Percentiles rank a stretch among this genome's conserved stretches.
Evolutionary conservation across 2,329 filamentous ascomycete species (phyloP).

Genomic region (Colletotrichum viniferum): DNA sequence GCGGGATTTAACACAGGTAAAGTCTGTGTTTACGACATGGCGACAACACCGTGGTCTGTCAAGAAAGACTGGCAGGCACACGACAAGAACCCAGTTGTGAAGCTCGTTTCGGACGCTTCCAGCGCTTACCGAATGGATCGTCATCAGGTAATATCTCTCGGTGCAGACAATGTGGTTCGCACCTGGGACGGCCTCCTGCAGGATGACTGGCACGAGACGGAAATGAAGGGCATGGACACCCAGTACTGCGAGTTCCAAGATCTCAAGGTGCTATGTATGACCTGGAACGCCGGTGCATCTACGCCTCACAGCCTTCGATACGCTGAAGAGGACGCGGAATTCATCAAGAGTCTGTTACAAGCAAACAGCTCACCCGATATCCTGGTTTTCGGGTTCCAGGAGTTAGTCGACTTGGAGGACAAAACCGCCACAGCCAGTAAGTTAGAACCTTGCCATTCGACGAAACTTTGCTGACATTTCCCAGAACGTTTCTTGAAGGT

Average conservation of each 20-base stretch:
- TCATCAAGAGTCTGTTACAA: constrained; percentile 81
- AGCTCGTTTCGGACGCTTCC: constrained; percentile 77
- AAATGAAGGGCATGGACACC: constrained; percentile 83
- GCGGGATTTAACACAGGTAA: constrained; percentile 93
- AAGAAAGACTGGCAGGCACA: constrained; percentile 97
- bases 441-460: constrained; percentile 28
- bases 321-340: constrained; percentile 71
- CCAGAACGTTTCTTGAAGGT: constrained; percentile 84
- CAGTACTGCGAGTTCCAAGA: constrained; percentile 88
- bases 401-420: constrained; percentile 96
- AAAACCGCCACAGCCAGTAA: constrained; percentile 94
- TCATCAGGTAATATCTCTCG: constrained; percentile 83
- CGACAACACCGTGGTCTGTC: constrained; percentile 81
- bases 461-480: neutral
- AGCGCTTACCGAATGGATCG: constrained; percentile 86
- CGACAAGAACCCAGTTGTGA: constrained; percentile 74
- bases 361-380: constrained; percentile 85
- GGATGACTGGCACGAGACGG: constrained; percentile 90
- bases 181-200: constrained; percentile 93
- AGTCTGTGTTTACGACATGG: constrained; percentile 90
- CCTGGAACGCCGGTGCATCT: constrained; percentile 96
- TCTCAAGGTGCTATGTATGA: constrained; percentile 80
- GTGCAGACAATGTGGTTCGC: constrained; percentile 82
- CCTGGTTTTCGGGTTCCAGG: constrained; percentile 94
- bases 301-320: constrained; percentile 84